Evolutionary conservation across 768 basidiomycete species (phyloP), one percentile per base, ranked within the genome.

Genomic region (Pleurotus cornucopiae): DNA sequence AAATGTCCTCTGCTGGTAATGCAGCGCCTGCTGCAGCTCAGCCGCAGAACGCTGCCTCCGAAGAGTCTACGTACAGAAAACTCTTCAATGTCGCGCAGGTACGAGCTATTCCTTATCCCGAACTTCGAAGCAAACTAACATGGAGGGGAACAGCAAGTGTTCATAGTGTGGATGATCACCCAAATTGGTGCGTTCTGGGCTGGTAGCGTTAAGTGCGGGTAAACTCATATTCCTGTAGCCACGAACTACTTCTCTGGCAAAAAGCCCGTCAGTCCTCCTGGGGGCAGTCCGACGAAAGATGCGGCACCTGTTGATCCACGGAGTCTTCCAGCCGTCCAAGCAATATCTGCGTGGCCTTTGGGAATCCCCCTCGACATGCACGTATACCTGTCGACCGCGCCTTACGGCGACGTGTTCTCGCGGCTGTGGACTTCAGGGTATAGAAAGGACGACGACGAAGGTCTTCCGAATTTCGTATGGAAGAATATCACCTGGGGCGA

Each of bases 401-500:
- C 83, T 1, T 73, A 67, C 4, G 80, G 76, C 5, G 81, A 86
- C 61, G 76, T 85, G 6, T 89, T 89, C 71, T 72, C 76, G 11
- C 70, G 70, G 37, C 76, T 76, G 54, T 78, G 77, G 79, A 78
- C 76, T n/a, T 73, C 76, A 1, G 75, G 70, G 37, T 79, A 76
- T 68, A 69, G 75, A 43, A 73, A 76, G 52, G 72, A 81, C 49
- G 71, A 73, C 38, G 80, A 78, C 45, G 77, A 74, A 55, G 69
- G 66, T 21, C 71, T 92, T 38, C 89, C 89, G 5, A 76, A 77
- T 58, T 85, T 91, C 58, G 75, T 85, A 16, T 94, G 91, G 91
- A 71, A 83, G 30, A 85, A 91, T 63, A 81, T 94, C 46, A 84
- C 81, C 0, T 90, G 85, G 56, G 91, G 91, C 39, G 81, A 91